phyloP scores from a whole-genome alignment of 345 rosid species.

The Adansonia digitata region DNA sequence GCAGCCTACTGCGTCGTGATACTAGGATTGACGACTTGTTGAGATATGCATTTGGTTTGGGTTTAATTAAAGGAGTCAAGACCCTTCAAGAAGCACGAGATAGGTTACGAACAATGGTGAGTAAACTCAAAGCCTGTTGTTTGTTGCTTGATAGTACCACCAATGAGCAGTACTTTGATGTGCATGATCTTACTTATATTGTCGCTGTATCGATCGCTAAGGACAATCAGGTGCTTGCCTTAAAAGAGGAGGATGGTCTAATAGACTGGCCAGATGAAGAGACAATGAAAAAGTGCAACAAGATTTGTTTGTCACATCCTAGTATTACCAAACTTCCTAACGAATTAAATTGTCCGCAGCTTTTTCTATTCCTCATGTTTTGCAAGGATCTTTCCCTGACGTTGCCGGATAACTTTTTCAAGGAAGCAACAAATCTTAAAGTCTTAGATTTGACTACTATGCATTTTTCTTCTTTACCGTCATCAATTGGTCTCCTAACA shows the following conservation, averaged over 20 bases:
- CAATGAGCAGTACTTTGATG: background rate
- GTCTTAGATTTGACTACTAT: constrained; percentile 7
- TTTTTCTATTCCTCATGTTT: background rate
- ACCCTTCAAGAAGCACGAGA: constrained; percentile 6
- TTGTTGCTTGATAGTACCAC: constrained; percentile 10
- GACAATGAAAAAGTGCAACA: background rate
- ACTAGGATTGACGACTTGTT: background rate
- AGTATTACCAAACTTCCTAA: constrained; percentile 12
- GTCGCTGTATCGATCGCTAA: constrained; percentile 17
- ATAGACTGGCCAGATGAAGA: background rate
- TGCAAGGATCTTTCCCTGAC: background rate
- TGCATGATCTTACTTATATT: constrained; percentile 23
- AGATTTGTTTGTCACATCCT: background rate
- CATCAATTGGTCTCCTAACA: background rate
- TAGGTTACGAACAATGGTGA: background rate
- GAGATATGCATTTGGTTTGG: constrained; percentile 13
- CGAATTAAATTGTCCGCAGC: constrained; percentile 8
- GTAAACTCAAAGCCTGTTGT: constrained; percentile 16
- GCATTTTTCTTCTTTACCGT: background rate
- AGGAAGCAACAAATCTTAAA: constrained; percentile 12
- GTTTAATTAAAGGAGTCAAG: constrained; percentile 2
- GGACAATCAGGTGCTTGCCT: background rate
- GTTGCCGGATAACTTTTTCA: constrained; percentile 14
- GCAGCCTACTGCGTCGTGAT: background rate
- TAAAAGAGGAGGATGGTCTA: background rate